Conservation (phyloP, 2,329 filamentous ascomycete genomes). For the Massarina eburnea region DNA sequence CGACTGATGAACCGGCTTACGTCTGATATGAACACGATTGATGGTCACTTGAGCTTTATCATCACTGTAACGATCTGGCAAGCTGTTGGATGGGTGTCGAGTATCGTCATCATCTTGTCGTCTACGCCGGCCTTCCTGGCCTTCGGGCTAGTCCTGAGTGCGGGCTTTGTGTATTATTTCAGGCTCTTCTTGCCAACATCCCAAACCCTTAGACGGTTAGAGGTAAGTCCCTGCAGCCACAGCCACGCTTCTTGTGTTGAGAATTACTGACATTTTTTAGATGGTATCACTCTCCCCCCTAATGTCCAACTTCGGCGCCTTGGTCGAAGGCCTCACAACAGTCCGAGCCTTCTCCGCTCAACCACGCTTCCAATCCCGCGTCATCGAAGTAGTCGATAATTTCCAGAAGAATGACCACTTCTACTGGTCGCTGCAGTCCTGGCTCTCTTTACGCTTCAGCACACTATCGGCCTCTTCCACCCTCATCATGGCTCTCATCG, state of each 20-base stretch:
- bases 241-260: background rate
- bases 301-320: conserved; percentile 88
- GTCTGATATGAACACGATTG: conserved; percentile 84
- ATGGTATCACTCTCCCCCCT: conserved; percentile 87
- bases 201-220: conserved; percentile 77
- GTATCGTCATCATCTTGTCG: conserved; percentile 75
- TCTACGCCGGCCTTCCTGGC: conserved; percentile 76
- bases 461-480: conserved; percentile 71
- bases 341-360: conserved; percentile 83
- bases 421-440: conserved; percentile 84
- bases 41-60: conserved; percentile 78
- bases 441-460: conserved; percentile 81
- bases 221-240: conserved; percentile 44
- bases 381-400: conserved; percentile 78
- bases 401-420: conserved; percentile 97
- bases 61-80: conserved; percentile 72
- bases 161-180: conserved; percentile 73
- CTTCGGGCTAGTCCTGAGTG: conserved; percentile 69
- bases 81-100: conserved; percentile 69
- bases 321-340: conserved; percentile 82
- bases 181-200: conserved; percentile 77
- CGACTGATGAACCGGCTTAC: conserved; percentile 91
- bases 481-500: conserved; percentile 71
- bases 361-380: conserved; percentile 74
- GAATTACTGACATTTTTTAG: conserved; percentile 19